Evolutionary conservation across 208 protist species (phyloP).

Genomic region (Trypanosoma boissoni): DNA sequence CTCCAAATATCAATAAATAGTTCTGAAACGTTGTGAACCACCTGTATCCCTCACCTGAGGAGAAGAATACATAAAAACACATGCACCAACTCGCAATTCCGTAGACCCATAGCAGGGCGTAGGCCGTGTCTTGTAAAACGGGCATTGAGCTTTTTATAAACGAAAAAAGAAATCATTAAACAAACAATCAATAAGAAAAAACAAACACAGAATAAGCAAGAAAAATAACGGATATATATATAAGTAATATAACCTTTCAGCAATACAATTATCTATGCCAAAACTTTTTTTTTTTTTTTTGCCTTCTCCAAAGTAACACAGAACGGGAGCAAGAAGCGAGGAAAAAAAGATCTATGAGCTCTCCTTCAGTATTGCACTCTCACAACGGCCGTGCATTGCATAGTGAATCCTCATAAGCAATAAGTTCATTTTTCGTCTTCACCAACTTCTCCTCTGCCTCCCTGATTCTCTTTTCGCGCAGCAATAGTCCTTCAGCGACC

Average conservation of each 20-base stretch:
- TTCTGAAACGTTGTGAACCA: conserved; percentile 83
- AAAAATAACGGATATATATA: no score
- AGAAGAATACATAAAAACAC: conserved; percentile 88
- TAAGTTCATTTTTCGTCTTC: conserved; percentile 8
- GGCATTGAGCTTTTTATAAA: neutral
- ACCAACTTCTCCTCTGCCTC: conserved; percentile 1
- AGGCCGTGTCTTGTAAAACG: conserved; percentile 10
- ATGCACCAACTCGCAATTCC: conserved; percentile 84
- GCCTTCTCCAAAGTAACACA: neutral
- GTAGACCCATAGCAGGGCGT: conserved; percentile 64
- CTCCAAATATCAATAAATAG: conserved; percentile 70
- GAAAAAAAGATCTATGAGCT: no score
- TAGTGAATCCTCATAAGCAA: neutral
- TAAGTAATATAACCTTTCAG: no score
- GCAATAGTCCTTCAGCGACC: neutral
- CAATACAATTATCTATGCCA: no score
- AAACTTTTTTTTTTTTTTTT: neutral
- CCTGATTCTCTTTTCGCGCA: conserved; percentile 6
- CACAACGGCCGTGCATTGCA: no score
- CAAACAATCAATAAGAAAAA: no score
- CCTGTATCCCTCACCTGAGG: conserved; percentile 70
- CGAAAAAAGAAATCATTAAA: conserved; percentile 5
- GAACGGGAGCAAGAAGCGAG: neutral
- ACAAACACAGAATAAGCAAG: no score
- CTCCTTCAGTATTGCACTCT: no score